These are phyloP conservation scores for Monosporascus sp. DNA, from an alignment of 2,329 filamentous ascomycete species.

Conservation along the genomic window DNA sequence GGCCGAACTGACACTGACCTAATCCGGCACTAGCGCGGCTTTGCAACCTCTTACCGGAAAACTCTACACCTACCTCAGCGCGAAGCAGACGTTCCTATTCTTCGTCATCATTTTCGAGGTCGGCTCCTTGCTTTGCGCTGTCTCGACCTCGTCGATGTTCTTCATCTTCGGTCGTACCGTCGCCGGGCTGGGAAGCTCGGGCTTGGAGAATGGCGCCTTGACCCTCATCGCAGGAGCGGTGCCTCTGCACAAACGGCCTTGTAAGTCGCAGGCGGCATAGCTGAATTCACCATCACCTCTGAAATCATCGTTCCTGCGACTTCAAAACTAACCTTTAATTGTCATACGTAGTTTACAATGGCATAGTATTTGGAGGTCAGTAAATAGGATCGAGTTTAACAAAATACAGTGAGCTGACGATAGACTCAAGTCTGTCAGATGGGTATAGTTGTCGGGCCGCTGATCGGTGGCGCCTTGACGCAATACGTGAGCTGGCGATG, in stretches of 20 bases:
- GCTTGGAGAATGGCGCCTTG: slow-evolving; percentile 43
- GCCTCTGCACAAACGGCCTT: slow-evolving; percentile 32
- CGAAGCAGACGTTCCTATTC: slow-evolving; percentile 30
- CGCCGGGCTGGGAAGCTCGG: slow-evolving; percentile 45
- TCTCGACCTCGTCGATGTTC: slow-evolving; percentile 39
- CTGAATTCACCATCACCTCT: not conserved
- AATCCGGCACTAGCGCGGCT: slow-evolving; percentile 29
- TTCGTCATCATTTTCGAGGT: slow-evolving; percentile 48
- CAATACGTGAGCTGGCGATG: slow-evolving; percentile 39
- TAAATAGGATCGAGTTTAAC: not conserved
- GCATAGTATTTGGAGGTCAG: slow-evolving; percentile 13
- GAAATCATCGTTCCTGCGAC: not conserved
- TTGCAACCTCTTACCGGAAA: slow-evolving; percentile 45
- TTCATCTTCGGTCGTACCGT: slow-evolving; percentile 50
- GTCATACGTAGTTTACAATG: slow-evolving; percentile 8
- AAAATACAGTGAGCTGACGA: not conserved
- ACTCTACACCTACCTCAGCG: slow-evolving; percentile 37
- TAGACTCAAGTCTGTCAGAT: slow-evolving; percentile 29
- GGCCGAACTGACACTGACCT: slow-evolving; percentile 14
- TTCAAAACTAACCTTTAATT: not conserved
- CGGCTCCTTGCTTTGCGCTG: slow-evolving; percentile 46
- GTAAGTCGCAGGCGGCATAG: slow-evolving; percentile 2
- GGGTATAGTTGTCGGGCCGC: slow-evolving; percentile 40
- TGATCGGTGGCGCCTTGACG: slow-evolving; percentile 41
- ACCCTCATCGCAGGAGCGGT: slow-evolving; percentile 40